Evolutionary conservation across 441 rosid species (phyloP), one percentile per base, ranked within the genome.

Genomic region (Populus hybrid): DNA sequence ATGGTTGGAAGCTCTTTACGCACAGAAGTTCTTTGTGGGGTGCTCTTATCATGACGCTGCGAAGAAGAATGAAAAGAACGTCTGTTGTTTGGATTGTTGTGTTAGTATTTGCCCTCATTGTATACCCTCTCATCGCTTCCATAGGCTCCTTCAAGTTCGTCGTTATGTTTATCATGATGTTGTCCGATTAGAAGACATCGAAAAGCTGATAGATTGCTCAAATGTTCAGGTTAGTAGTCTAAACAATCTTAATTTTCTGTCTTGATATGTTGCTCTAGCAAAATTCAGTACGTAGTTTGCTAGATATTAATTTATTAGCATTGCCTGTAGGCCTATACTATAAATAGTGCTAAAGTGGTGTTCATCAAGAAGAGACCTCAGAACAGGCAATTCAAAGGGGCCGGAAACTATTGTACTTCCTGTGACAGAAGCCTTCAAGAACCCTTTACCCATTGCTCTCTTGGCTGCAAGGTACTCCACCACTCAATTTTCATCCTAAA

Each of bases 141-240:
- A 95, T 63, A 82, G 97, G 28, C 97, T 95, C 66, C 97, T 94
- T 76, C 99, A 95, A 77, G 87, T 95, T 78, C 97, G 99, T 10
- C 97, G 98, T 10, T 96, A 96, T 65, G 99, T 96, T 23, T 96
- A 96, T 78, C 98, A 94, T 40, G 99, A 96, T 7, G 99, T 96
- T 75, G 98, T 96, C 71, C 80, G 98, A 78, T 81, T 96, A 75
- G 98, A 94, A 80, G 99, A 96, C 85, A 94, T 96, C 40, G 86
- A 91, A 75, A 96, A 88, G 82, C 97, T 96, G 70, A 87, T 96
- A 8, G 98, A 96, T 82, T 94, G 99, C 90, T 86, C 99, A 24
- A 90, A 86, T 68, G 98, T 96, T 86, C 99, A 96, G 93, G 99
- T 92, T 1, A 7, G 59, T 61, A 4, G 23, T 2, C 63, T 32